phyloP scores from a whole-genome alignment of 192 early-diverging fungal genomes.

The Coemansia sp. region DNA sequence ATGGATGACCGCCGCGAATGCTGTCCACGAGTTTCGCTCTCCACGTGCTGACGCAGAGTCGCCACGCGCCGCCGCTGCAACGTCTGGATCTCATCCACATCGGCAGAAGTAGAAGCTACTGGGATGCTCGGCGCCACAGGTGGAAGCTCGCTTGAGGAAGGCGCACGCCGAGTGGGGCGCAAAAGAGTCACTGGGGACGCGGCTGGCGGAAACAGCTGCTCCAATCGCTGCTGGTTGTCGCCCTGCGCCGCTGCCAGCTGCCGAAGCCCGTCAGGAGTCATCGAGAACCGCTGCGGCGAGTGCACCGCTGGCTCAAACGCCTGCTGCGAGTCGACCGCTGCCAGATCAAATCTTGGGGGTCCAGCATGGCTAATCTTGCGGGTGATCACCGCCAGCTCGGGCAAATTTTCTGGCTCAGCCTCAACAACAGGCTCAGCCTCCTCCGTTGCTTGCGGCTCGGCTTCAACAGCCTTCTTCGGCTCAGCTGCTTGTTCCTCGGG shows the following conservation, averaged over 20 bases:
- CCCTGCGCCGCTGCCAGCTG: constrained; percentile 20
- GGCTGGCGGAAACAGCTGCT: background rate
- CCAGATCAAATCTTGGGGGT: background rate
- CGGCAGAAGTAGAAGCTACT: background rate
- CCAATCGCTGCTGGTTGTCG: background rate
- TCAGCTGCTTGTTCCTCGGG: background rate
- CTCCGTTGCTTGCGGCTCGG: background rate
- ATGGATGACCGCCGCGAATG: constrained; percentile 51
- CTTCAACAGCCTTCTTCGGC: background rate
- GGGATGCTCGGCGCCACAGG: constrained; percentile 34
- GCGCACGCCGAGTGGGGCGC: too few species aligned
- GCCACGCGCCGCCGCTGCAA: constrained; percentile 53
- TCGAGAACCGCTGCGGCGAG: constrained; percentile 25
- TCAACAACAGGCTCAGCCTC: background rate
- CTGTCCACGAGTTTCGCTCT: constrained; percentile 8
- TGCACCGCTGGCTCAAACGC: background rate
- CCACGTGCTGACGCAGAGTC: constrained; percentile 42
- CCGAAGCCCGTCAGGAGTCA: constrained; percentile 51
- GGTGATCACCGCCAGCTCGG: background rate
- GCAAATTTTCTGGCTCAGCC: background rate
- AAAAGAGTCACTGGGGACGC: background rate
- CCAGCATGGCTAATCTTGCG: background rate
- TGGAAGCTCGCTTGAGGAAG: constrained; percentile 19
- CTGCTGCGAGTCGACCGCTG: background rate
- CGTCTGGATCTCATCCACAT: constrained; percentile 22